Evolutionary conservation across 257 asterid species (phyloP), one percentile per base, ranked within the genome.

Genomic region (Solanum dulcamara): DNA sequence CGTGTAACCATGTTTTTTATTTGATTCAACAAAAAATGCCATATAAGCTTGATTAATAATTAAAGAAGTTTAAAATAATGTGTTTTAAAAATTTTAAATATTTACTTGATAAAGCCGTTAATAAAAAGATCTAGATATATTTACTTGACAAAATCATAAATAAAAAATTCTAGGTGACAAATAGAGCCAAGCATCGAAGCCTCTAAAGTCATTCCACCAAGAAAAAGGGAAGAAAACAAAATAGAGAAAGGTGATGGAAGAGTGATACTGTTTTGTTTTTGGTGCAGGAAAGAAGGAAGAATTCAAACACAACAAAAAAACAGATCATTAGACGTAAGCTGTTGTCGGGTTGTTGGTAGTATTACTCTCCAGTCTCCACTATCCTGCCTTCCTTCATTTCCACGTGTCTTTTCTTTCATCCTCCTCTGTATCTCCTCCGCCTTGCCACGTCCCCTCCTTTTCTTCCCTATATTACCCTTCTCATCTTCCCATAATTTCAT

Each of bases 301-400:
- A 40, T 83, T 83, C 44, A 55, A 66, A 55, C 51, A 62, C 66
- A 85, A 68, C 40, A 85, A 67, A 81, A 40, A 20, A 57, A 53
- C 85, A 86, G 88, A 85, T 89, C 81, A 66, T 24, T 32, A 37
- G 3, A 83, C 81, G 85, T 85, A 83, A 83, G 87, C 10, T 30
- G 10, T 4, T 89, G 91, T 87, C 91, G 88, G 91, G 62, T 50
- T 87, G 91, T 75, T 85, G 84, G 86, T 87, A 18, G 26, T 30
- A 66, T 64, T 28, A 8, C 18, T 77, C 62, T 77, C 62, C 28
- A 8, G 10, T 77, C 62, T 77, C 62, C 28, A 79, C 83, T 30
- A 44, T 48, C 62, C 44, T 28, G 28, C 44, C 62, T 66, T 26
- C 70, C 67, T 83, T 62, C 50, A 22, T 86, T 75, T 59, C 83